Base-by-base conservation (phyloP, 805 yeast species). In the Barnettozyma wickerhamii region DNA sequence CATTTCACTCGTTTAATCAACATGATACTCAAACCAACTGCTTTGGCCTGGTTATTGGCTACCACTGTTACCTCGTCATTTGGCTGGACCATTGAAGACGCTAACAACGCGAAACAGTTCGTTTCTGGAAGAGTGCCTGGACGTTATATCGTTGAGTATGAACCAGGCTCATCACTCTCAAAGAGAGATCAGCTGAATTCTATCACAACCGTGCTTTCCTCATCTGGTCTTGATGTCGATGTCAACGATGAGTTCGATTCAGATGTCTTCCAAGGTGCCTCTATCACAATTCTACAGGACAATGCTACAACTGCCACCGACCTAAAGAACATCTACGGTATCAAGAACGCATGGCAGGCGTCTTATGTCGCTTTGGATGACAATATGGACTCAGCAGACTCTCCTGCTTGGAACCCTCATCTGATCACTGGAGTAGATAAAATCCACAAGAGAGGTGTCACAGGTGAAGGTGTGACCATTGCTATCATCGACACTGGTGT, bases 261-360 rank as follows among this genome's bases (percentile, higher is more conserved):
- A 5, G 20, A 33, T 19, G 38, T 47, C 7, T 47, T 47, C 35
- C 41, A 41, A 30, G 50, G 50, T 41, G 50, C 37, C 19, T 37
- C 50, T 6, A 34, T 47, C 19, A 29, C 42, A 13, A 23, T 46
- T n/a, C 19, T 18, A 6, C 30, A 36, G 17, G 23, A 23, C 23
- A 40, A 41, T 30, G 26, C 29, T 4, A 43, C 45, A 17, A 44
- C 48, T 3, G 35, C 23, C 15, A 40, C 39, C 2, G 42, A 40
- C n/a, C 14, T 47, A 33, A 41, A 38, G 31, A 13, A 14, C 13
- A 14, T 43, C 19, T n/a, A 24, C 13, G 43, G 41, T 28, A 37
- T 44, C 17, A 37, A 35, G n/a, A 38, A 44, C 34, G 50, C 45
- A 19, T 47, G 50, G 48, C 46, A 41, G 27, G 47, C 45, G 7